Evolutionary conservation across 805 yeast genomes (phyloP).

Genomic region (Debaryomyces prosopidis): DNA sequence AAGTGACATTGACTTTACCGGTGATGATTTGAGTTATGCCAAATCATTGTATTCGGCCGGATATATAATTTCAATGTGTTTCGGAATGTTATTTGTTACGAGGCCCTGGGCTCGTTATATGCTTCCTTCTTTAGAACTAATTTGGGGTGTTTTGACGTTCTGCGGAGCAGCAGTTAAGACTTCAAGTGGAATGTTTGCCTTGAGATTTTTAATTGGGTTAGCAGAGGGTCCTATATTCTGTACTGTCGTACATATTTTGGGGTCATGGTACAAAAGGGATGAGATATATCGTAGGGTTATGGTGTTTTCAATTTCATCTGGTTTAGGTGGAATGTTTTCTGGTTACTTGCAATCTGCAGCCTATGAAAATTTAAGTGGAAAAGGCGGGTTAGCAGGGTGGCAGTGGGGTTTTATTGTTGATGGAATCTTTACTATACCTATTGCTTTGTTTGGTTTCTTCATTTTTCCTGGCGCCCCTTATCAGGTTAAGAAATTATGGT

Average conservation of each 20-base stretch:
- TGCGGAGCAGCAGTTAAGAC: conserved; percentile 14
- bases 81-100: background rate
- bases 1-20: conserved; percentile 55
- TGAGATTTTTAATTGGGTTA: conserved; percentile 6
- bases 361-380: conserved; percentile 3
- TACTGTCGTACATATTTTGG: background rate
- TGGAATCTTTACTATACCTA: conserved; percentile 56
- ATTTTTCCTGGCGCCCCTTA: conserved; percentile 67
- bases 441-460: conserved; percentile 57
- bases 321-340: conserved; percentile 2
- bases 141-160: conserved; percentile 16
- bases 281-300: conserved; percentile 5
- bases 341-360: conserved; percentile 2
- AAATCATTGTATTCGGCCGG: conserved; percentile 1
- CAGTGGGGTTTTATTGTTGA: conserved; percentile 73
- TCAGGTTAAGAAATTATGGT: conserved; percentile 1
- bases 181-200: conserved; percentile 15
- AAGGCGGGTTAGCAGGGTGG: conserved; percentile 52
- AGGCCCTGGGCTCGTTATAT: background rate
- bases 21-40: conserved; percentile 59
- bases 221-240: conserved; percentile 5
- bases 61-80: background rate
- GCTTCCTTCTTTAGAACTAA: conserved; percentile 15
- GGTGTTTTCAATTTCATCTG: background rate
- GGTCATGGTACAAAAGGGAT: conserved; percentile 5